Conservation (phyloP, 345 rosid genomes). For the Eucalyptus urophylla region DNA sequence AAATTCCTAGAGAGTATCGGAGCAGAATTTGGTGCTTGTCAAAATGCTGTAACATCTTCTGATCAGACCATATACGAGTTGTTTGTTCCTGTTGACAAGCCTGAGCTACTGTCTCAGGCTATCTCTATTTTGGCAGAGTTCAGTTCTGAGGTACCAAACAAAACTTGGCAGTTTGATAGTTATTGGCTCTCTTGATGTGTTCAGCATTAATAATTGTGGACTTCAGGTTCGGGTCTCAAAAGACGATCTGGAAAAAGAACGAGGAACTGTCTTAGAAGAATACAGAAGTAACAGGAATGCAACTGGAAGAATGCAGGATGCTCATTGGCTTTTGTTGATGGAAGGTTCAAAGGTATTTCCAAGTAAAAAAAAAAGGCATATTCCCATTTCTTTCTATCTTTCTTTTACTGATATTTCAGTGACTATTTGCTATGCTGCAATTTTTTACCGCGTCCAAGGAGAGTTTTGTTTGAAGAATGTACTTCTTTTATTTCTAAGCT, state of each 20-base stretch:
- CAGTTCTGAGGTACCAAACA: slow-evolving; percentile 56
- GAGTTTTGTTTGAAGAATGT: not conserved
- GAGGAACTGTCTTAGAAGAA: slow-evolving; percentile 95
- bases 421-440: not conserved
- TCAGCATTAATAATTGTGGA: not conserved
- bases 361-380: not conserved
- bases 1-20: slow-evolving; percentile 91
- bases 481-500: not conserved
- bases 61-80: slow-evolving; percentile 87
- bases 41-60: slow-evolving; percentile 83
- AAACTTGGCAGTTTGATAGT: not conserved
- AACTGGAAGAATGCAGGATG: slow-evolving; percentile 81
- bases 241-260: slow-evolving; percentile 85
- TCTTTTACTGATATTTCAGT: not conserved
- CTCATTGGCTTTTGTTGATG: slow-evolving; percentile 84
- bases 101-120: slow-evolving; percentile 62
- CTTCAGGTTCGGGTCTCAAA: slow-evolving; percentile 66
- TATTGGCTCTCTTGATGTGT: not conserved
- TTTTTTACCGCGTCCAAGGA: not conserved
- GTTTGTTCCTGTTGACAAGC: slow-evolving; percentile 89
- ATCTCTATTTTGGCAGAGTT: slow-evolving; percentile 83
- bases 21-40: slow-evolving; percentile 95
- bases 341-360: slow-evolving; percentile 76
- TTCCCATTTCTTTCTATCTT: not conserved
- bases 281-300: slow-evolving; percentile 79